Evolutionary conservation across 345 rosid genomes (phyloP).

Genomic region (Brassica rapa): DNA sequence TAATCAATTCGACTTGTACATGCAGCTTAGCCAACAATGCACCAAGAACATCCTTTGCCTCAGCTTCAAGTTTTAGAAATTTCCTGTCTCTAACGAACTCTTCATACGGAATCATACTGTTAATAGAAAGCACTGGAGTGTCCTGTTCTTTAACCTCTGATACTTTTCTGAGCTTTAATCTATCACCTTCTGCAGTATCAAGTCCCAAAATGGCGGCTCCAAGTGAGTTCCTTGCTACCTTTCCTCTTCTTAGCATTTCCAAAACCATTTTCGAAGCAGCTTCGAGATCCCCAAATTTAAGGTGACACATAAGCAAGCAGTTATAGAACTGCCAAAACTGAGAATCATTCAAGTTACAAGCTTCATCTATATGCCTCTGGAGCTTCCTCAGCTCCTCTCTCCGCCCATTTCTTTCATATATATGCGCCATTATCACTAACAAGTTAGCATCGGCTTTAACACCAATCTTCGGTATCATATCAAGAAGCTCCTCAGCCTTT

Average conservation of each 20-base stretch:
- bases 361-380: slow-evolving; percentile 83
- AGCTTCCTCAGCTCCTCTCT: slow-evolving; percentile 82
- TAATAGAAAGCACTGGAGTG: not conserved
- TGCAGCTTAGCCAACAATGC: slow-evolving; percentile 57
- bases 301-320: slow-evolving; percentile 75
- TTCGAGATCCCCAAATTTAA: slow-evolving; percentile 83
- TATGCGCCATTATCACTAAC: slow-evolving; percentile 72
- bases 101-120: slow-evolving; percentile 46
- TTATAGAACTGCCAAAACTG: slow-evolving; percentile 80
- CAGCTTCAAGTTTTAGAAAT: slow-evolving; percentile 59
- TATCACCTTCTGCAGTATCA: slow-evolving; percentile 33
- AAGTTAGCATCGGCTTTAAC: slow-evolving; percentile 63
- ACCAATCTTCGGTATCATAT: slow-evolving; percentile 68
- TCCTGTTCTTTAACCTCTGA: slow-evolving; percentile 28
- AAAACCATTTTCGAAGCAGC: slow-evolving; percentile 84
- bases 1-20: slow-evolving; percentile 60
- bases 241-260: slow-evolving; percentile 79
- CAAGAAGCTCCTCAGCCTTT: slow-evolving; percentile 88
- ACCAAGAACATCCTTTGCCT: slow-evolving; percentile 59
- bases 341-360: slow-evolving; percentile 56
- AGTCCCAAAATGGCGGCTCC: slow-evolving; percentile 54
- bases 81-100: slow-evolving; percentile 61
- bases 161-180: slow-evolving; percentile 21
- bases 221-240: slow-evolving; percentile 71
- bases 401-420: slow-evolving; percentile 87